A percentile compares a stretch with the other conserved stretches of the same genome.
Evolutionary conservation across 148 eudicot genomes (phyloP).

Genomic region (Rhododendron mucronatum): DNA sequence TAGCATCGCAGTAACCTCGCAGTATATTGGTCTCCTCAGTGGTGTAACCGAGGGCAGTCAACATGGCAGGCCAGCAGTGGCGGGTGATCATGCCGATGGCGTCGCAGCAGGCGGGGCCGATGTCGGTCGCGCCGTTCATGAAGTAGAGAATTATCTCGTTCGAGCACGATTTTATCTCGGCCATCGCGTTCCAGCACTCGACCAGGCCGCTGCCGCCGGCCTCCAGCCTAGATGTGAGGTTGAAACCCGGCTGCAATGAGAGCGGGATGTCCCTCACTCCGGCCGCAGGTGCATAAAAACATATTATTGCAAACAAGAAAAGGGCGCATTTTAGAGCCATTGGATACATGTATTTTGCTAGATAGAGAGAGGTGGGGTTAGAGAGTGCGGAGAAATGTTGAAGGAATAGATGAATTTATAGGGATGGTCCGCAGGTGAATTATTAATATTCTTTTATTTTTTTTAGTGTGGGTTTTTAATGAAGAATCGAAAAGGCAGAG

Average conservation of each 20-base stretch:
- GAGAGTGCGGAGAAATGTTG: background rate
- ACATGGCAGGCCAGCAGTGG: conserved; percentile 8
- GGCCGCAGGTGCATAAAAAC: background rate
- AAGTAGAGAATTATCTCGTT: conserved; percentile 5
- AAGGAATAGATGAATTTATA: background rate
- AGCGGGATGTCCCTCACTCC: background rate
- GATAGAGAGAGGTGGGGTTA: background rate
- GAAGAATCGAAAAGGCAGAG: background rate
- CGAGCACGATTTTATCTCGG: conserved; percentile 5
- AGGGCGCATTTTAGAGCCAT: background rate
- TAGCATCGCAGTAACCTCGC: conserved; percentile 4
- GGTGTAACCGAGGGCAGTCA: conserved; percentile 5
- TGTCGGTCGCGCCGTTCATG: conserved; percentile 7
- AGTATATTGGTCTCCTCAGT: background rate
- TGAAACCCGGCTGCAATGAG: background rate
- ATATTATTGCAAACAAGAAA: background rate
- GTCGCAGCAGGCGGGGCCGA: background rate
- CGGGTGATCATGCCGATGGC: background rate
- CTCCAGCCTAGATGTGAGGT: background rate
- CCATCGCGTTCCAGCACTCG: background rate
- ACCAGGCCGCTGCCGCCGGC: background rate
- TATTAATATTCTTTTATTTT: background rate
- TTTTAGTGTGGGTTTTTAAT: background rate
- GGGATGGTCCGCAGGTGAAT: background rate
- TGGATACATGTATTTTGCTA: background rate